Base-by-base conservation (phyloP, 2,329 filamentous ascomycete genomes). In the Neopestalotiopsis rosae region DNA sequence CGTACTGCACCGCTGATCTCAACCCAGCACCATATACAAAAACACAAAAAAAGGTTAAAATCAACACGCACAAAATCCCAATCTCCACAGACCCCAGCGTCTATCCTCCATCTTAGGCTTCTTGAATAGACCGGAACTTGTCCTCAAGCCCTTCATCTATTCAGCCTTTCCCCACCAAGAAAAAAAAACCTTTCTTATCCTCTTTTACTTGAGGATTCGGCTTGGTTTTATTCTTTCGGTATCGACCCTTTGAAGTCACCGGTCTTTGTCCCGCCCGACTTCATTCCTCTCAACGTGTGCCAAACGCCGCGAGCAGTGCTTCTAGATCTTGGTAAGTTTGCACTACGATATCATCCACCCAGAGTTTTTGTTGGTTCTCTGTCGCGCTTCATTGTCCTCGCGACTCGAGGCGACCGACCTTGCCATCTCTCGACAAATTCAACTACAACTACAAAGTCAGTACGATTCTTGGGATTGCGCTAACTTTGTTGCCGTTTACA, bases 1-100 rank as follows among this genome's bases (percentile, higher is more conserved):
- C 85, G 86, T 87, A 83, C 86, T 85, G 82, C 79, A 83, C 86
- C 84, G 87, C 85, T 89, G 86, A 67, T 86, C 85, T 87, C 87
- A 85, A 82, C 83, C 84, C 85, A 81, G 83, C 85, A 75, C 78
- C 80, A 81, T 73, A 75, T 78, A 83, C 82, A 87, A 87, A 87
- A 81, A 81, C 81, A 82, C 77, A 80, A 86, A 89, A 89, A 89
- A 90, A 90, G 88, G 80, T 81, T 82, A 85, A 88, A 89, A 62
- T 62, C 59, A 89, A 82, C 80, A 80, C 77, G 34, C 78, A 83
- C 83, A 88, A 84, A 84, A 81, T 76, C 73, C 65, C 66, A 66
- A 67, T 62, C 32, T 62, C 59, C 59, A 45, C 20, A 67, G 69
- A 71, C 69, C 64, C 45, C 65, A 56, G 70, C 72, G 45, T 67